Base-by-base conservation (phyloP, 2,329 filamentous ascomycete species). In the Pestalotiopsis sp. region DNA sequence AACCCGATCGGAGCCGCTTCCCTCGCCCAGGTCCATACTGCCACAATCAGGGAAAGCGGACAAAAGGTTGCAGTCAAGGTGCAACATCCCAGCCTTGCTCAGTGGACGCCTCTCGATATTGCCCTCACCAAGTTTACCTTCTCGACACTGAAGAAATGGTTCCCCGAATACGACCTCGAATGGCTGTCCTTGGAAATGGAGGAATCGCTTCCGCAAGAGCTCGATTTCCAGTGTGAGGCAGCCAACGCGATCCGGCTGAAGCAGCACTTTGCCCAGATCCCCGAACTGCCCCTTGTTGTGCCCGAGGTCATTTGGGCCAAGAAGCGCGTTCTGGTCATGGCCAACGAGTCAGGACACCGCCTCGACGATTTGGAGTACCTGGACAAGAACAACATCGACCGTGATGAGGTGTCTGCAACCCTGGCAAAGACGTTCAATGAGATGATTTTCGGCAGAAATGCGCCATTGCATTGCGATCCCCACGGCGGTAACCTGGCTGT, bases 171-270 rank as follows among this genome's bases (percentile, higher is more conserved):
- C 80, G 96, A 99, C 79, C 86, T 99, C 36, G 95, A 97, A 77
- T 99, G 96, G 96, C 84, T 99, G 11, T 95, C 94, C 1, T 90
- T 91, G 7, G 96, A 99, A 81, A 97, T 99, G 92, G 93, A 98
- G 70, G 82, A 90, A 23, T 98, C 94, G 2, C 83, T 99, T 6
- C 96, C 96, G 0, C 91, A 95, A 77, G 96, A 99, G 80, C 85
- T 99, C 66, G 92, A 99, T 78, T 99, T 99, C 77, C 85, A 89
- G 52, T 90, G 90, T 74, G 96, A 99, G 79, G 96, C 92, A 4
- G 82, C 90, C 66, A 99, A 99, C 79, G 95, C 97, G 11, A 88
- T 85, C 60, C 88, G 92, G 62, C 93, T 93, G 49, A 90, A 91
- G 77, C 88, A 92, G 69, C 93, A 98, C 81, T 99, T 99, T 77